Evolutionary conservation across 208 protist genomes (phyloP).

Genomic region (Wallacemonas collosoma): DNA sequence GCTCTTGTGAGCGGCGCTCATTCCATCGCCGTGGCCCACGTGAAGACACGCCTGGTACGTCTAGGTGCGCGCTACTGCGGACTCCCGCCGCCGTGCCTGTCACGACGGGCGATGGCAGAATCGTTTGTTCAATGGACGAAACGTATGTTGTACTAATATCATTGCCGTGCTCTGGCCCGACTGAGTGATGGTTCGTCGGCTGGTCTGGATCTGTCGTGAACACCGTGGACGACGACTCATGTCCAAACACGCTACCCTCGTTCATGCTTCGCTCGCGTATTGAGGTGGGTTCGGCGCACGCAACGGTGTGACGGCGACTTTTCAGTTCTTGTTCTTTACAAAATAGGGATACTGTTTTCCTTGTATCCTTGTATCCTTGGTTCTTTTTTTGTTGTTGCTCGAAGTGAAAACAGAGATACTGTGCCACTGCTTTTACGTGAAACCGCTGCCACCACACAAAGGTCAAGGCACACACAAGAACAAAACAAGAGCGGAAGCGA

Average conservation of each 20-base stretch:
- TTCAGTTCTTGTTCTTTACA: too few relatives aligned
- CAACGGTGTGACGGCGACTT: too few relatives aligned
- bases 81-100: too few relatives aligned
- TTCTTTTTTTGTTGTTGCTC: too few relatives aligned
- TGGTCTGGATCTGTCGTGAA: background rate
- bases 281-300: background rate
- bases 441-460: too few relatives aligned
- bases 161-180: background rate
- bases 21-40: background rate
- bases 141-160: background rate
- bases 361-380: too few relatives aligned
- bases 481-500: too few relatives aligned
- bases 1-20: background rate
- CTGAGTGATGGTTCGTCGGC: background rate
- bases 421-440: too few relatives aligned
- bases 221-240: background rate
- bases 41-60: background rate
- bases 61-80: too few relatives aligned
- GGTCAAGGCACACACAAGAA: too few relatives aligned
- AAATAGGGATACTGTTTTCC: too few relatives aligned
- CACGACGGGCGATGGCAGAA: background rate
- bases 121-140: background rate
- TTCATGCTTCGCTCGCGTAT: background rate
- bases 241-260: conserved; percentile 11
- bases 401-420: too few relatives aligned